phyloP scores from a whole-genome alignment of 495 filamentous ascomycete species.

The Tetracladium setigerum region DNA sequence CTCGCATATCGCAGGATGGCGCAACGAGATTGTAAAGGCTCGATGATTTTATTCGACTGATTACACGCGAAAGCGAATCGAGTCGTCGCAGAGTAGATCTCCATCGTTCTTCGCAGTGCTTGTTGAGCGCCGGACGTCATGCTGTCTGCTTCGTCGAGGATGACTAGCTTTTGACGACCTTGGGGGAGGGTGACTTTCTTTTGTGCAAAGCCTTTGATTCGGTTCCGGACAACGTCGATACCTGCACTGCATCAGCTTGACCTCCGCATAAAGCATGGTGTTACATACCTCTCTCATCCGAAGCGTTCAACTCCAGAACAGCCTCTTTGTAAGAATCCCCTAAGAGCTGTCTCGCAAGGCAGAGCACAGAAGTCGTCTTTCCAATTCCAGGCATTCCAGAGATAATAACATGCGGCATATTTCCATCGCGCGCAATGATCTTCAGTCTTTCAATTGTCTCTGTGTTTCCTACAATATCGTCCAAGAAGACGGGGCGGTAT shows the following conservation, averaged over 20 bases:
- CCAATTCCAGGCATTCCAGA: constrained; percentile 98
- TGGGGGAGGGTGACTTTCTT: constrained; percentile 95
- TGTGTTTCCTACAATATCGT: constrained; percentile 95
- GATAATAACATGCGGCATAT: constrained; percentile 99
- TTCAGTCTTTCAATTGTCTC: constrained; percentile 97
- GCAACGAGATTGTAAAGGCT: constrained; percentile 92
- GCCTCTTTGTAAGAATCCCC: constrained; percentile 97
- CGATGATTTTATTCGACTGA: constrained; percentile 98
- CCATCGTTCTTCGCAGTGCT: constrained; percentile 93
- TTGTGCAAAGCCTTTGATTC: constrained; percentile 98
- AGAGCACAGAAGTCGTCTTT: constrained; percentile 94
- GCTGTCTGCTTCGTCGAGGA: constrained; percentile 94
- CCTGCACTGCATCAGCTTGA: constrained; percentile 32
- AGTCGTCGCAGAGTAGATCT: constrained; percentile 95
- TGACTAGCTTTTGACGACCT: constrained; percentile 91
- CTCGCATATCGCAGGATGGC: constrained; percentile 93
- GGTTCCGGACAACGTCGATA: constrained; percentile 97
- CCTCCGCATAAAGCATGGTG: neutral
- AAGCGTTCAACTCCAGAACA: constrained; percentile 91
- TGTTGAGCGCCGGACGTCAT: constrained; percentile 98
- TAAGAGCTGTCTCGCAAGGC: constrained; percentile 84
- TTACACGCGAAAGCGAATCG: constrained; percentile 99
- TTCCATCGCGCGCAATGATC: constrained; percentile 98
- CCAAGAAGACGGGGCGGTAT: constrained; percentile 87
- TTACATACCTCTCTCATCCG: constrained; percentile 74